Evolutionary conservation across 2,329 filamentous ascomycete species (phyloP).

Genomic region (Alternaria metachromatica): DNA sequence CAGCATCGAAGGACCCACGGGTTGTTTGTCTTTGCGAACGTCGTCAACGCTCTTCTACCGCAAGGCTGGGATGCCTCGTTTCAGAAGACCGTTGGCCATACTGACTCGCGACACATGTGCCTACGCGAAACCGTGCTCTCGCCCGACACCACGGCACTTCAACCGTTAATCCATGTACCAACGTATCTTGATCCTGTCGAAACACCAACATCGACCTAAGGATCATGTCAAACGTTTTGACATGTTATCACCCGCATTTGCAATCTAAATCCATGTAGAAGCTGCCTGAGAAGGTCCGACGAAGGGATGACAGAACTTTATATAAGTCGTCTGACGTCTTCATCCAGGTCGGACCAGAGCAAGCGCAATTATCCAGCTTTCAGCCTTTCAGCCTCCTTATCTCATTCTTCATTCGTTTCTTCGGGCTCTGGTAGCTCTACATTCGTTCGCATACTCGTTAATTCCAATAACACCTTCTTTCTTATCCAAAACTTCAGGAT

Average conservation of each 20-base stretch:
- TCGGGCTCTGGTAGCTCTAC: constrained; percentile 42
- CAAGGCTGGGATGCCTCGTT: background rate
- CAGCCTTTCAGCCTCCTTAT: constrained; percentile 13
- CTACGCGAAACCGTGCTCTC: constrained; percentile 12
- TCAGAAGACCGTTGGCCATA: background rate
- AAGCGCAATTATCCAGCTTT: constrained; percentile 1
- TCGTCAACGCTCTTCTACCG: constrained; percentile 11
- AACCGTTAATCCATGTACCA: constrained; percentile 16
- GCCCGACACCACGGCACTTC: constrained; percentile 16
- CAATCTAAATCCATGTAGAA: constrained; percentile 19
- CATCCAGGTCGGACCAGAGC: constrained; percentile 2
- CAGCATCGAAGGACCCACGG: background rate
- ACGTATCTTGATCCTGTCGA: constrained; percentile 19
- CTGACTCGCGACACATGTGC: background rate
- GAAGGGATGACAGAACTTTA: constrained; percentile 6
- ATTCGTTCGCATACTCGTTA: constrained; percentile 11
- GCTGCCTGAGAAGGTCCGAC: constrained; percentile 1
- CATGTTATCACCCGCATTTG: constrained; percentile 3
- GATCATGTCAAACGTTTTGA: constrained; percentile 17
- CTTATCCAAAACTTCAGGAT: background rate
- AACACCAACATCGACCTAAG: constrained; percentile 24
- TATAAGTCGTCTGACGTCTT: constrained; percentile 17
- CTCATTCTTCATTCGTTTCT: constrained; percentile 25
- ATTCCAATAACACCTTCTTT: background rate
- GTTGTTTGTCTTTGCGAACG: constrained; percentile 28